phyloP scores from a whole-genome alignment of 306 rosid genomes.

The Myrica gale region DNA sequence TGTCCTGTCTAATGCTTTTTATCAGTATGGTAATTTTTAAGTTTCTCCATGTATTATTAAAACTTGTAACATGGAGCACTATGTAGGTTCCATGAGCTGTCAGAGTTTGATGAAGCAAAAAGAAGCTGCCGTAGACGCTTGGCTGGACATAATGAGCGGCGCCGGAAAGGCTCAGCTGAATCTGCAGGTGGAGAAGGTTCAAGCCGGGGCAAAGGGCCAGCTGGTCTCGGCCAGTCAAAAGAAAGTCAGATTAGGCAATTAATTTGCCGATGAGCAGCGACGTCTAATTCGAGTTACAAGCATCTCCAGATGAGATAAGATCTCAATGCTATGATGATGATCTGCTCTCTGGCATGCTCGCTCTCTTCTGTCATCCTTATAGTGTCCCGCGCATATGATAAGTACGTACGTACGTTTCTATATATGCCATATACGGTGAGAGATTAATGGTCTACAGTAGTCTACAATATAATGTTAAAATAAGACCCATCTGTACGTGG shows the following conservation, averaged over 20 bases:
- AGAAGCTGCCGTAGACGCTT: constrained; percentile 86
- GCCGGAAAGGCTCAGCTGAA: constrained; percentile 55
- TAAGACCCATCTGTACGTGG: no score
- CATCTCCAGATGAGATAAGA: constrained; percentile 50
- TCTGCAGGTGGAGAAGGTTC: constrained; percentile 57
- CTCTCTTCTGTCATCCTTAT: constrained; percentile 80
- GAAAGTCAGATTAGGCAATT: constrained; percentile 37
- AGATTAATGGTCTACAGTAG: no score
- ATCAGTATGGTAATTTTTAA: no score
- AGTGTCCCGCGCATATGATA: background rate
- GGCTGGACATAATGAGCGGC: constrained; percentile 83
- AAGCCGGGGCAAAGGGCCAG: constrained; percentile 28
- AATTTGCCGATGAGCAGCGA: constrained; percentile 34
- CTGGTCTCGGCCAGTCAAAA: constrained; percentile 20
- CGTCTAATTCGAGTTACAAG: constrained; percentile 49
- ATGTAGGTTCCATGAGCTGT: constrained; percentile 78
- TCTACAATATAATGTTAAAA: no score
- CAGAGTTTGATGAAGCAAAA: constrained; percentile 84
- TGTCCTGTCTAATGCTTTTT: no score
- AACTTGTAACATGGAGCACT: background rate
- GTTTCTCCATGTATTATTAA: no score
- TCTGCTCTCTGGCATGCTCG: constrained; percentile 36
- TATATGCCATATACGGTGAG: no score
- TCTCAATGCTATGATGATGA: background rate
- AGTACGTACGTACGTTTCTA: no score